Percentiles rank a stretch among this genome's conserved stretches.
Conservation (phyloP, 1,139 yeast genomes). For the Saccharomycopsis hybrid region DNA sequence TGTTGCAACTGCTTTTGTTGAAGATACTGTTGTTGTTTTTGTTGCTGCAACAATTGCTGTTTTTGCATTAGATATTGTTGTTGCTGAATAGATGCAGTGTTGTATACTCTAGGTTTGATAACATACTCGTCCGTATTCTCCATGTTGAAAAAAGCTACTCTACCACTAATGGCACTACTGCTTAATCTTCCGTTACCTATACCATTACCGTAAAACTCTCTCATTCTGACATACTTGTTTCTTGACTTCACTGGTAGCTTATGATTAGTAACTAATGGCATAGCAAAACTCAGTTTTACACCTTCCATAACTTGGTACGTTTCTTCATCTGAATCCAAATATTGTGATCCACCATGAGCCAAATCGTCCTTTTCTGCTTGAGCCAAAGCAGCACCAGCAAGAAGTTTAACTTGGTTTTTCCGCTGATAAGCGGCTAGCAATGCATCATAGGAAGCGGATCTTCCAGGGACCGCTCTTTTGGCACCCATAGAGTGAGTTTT, state of each 20-base stretch:
- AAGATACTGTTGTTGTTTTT: conserved; percentile 23
- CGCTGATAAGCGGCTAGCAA: conserved; percentile 85
- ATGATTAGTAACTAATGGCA: conserved; percentile 15
- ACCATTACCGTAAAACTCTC: conserved; percentile 20
- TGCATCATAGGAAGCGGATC: conserved; percentile 88
- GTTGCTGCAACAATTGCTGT: conserved; percentile 27
- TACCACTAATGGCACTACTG: conserved; percentile 21
- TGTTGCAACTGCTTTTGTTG: conserved; percentile 11
- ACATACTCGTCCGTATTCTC: conserved; percentile 20
- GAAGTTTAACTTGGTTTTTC: conserved; percentile 84
- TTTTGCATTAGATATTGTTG: conserved; percentile 30
- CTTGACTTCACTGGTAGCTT: conserved; percentile 17
- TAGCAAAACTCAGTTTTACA: conserved; percentile 54
- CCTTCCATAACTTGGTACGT: conserved; percentile 91
- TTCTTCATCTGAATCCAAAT: conserved; percentile 45
- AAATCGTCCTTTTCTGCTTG: conserved; percentile 40
- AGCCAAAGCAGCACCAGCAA: conserved; percentile 72
- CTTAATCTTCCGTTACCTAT: conserved; percentile 19
- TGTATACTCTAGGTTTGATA: conserved; percentile 17
- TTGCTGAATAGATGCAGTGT: conserved; percentile 4
- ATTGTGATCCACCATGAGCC: conserved; percentile 35
- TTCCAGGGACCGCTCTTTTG: conserved; percentile 87
- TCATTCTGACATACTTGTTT: conserved; percentile 16
- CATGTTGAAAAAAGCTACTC: conserved; percentile 19
- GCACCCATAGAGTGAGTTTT: conserved; percentile 99